phyloP scores from a whole-genome alignment of 164 flowering plant species.

The Vitis rotundifolia region DNA sequence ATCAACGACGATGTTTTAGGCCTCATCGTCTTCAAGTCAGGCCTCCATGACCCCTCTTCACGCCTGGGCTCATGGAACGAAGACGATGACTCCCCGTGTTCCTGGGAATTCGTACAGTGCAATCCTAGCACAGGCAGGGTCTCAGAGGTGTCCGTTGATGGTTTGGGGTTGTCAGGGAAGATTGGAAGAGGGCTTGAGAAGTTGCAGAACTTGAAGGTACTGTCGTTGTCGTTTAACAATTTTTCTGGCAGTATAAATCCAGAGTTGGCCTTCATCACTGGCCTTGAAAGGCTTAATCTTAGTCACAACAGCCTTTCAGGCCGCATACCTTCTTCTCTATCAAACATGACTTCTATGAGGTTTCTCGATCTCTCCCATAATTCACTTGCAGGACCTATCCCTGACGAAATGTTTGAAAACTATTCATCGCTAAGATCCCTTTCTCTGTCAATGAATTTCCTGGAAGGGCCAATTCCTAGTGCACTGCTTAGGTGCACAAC shows the following conservation, averaged over 20 bases:
- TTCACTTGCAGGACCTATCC: constrained; percentile 60
- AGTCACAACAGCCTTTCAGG: constrained; percentile 67
- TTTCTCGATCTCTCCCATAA: constrained; percentile 68
- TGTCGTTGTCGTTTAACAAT: constrained; percentile 63
- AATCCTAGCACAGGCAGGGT: constrained; percentile 56
- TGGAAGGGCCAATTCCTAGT: constrained; percentile 70
- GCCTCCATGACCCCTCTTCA: constrained; percentile 52
- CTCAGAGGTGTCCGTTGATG: constrained; percentile 47
- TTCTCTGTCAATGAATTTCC: constrained; percentile 52
- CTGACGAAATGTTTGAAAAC: constrained; percentile 48
- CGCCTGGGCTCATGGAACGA: constrained; percentile 69
- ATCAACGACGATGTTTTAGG: constrained; percentile 86
- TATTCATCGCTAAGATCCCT: constrained; percentile 48
- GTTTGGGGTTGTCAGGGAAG: constrained; percentile 66
- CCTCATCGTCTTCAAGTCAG: constrained; percentile 83
- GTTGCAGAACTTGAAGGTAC: constrained; percentile 43
- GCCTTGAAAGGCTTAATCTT: constrained; percentile 55
- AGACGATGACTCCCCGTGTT: constrained; percentile 79
- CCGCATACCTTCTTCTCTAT: constrained; percentile 32
- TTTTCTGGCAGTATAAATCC: constrained; percentile 57
- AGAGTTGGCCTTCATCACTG: constrained; percentile 21
- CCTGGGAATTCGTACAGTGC: constrained; percentile 67
- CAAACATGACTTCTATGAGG: constrained; percentile 31
- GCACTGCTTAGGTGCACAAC: constrained; percentile 36
- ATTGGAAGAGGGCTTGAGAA: constrained; percentile 68